Base-by-base conservation (phyloP, 768 basidiomycete species). In the Pleurotus ostreatus region DNA sequence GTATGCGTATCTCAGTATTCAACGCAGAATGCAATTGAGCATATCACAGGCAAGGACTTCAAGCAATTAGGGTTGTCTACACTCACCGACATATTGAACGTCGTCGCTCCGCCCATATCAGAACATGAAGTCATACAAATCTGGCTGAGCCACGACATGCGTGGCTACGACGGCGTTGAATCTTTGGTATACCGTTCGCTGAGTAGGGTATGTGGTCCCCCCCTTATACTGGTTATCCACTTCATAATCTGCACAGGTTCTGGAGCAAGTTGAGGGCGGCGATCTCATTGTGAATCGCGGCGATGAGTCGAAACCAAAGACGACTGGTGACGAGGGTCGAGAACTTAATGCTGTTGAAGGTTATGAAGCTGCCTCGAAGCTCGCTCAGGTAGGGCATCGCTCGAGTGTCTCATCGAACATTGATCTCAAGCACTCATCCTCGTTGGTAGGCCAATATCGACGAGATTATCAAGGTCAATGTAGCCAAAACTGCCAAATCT, bases 41-140 rank as follows among this genome's bases (percentile, higher is more conserved):
- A 44, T 25, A 41, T 52, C 60, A 34, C 63, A 97, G 94, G 92
- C 51, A 82, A 94, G 67, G 95, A 97, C 66, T 87, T 98, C 65
- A 92, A 86, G 66, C 82, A 87, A 49, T 89, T 90, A 23, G 92
- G 94, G 25, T 73, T 95, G 38, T 93, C 92, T 8, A 94, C 95
- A 2, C 74, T 98, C 23, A 92, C 84, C 2, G 94, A 96, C 56
- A 86, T 99, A 55, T 76, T 99, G 49, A 96, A 98, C 67, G 96
- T 89, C 25, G 96, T 99, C 58, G 97, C 97, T 0, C 97, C 97
- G 41, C 97, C 97, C 11, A 98, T 98, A 63, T 92, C 95, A 22
- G 95, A 96, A 69, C 96, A 98, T 67, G 97, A 99, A 71, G 93
- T 98, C 13, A 94, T 99, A 60, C 86, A 97, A 68, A 86, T 99